Evolutionary conservation across 805 yeast genomes (phyloP).

Genomic region (Yueomyces sp.): DNA sequence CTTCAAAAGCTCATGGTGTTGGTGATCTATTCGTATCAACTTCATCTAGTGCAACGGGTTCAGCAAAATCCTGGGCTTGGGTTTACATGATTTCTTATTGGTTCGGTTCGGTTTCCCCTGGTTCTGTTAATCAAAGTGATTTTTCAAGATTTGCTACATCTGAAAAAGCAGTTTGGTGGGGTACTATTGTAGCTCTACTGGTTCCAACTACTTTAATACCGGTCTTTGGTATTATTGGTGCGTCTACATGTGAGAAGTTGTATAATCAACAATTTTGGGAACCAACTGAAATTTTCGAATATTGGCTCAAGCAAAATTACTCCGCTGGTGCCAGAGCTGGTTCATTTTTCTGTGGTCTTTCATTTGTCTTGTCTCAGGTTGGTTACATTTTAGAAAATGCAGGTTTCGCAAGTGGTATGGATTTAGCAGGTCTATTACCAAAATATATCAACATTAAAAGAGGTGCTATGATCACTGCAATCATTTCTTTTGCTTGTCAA

Average conservation of each 20-base stretch:
- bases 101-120: slow-evolving; percentile 31
- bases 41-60: slow-evolving; percentile 21
- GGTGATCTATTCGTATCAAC: slow-evolving; percentile 22
- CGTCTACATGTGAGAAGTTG: slow-evolving; percentile 25
- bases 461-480: slow-evolving; percentile 26
- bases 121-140: slow-evolving; percentile 29
- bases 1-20: slow-evolving; percentile 24
- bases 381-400: slow-evolving; percentile 28
- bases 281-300: slow-evolving; percentile 24
- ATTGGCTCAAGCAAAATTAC: slow-evolving; percentile 20
- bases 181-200: slow-evolving; percentile 23
- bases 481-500: slow-evolving; percentile 25
- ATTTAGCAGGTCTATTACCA: slow-evolving; percentile 28
- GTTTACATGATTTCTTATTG: slow-evolving; percentile 29
- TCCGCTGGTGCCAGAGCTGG: slow-evolving; percentile 27
- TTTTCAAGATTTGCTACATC: slow-evolving; percentile 29
- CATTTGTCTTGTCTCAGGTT: slow-evolving; percentile 27
- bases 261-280: slow-evolving; percentile 27
- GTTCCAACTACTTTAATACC: slow-evolving; percentile 31
- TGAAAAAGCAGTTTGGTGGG: slow-evolving; percentile 17
- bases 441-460: slow-evolving; percentile 28
- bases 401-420: slow-evolving; percentile 33
- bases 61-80: slow-evolving; percentile 30
- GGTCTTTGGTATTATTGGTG: slow-evolving; percentile 30
- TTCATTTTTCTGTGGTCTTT: slow-evolving; percentile 28